Base-by-base conservation (phyloP, 1,284 basidiomycete genomes). In the Ganoderma lucidum region DNA sequence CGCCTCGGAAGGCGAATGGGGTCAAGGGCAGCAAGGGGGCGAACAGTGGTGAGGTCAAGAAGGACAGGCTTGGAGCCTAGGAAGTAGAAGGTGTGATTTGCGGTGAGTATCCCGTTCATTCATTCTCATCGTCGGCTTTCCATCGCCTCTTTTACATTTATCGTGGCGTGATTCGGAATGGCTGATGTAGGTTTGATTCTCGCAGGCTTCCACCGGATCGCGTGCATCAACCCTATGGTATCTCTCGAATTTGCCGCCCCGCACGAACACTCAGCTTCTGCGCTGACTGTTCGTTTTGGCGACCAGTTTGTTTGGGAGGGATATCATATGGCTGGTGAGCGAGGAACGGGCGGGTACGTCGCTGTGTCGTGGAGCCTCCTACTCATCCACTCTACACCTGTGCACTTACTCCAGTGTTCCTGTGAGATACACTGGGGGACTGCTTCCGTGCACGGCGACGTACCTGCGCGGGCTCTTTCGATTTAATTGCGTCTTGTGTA, bases 1-100 rank as follows among this genome's bases (percentile, higher is more conserved):
- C 71, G 2, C 71, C 71, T n/a, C 69, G 71, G 10, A 63, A 44
- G 45, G 66, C 68, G 64, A 12, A 3, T 10, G 12, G 48, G 32
- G 23, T 12, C 17, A 59, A 66, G 30, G 39, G 39, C 5, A 41
- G 12, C 39, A 41, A 41, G 39, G 30, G 48, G 3, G 48, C n/a
- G 3, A 41, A 64, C 37, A 63, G 39, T 32, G 6, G 23, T 32
- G 42, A 53, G 59, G 39, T 30, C 39, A 41, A 39, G 37, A 61
- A 42, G 39, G 59, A 30, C 39, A 12, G 44, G 35, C 23, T 3
- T n/a, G 59, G 44, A 39, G 23, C 10, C 8, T 61, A 44, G 28
- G 41, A 39, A 6, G 19, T 10, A 19, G 14, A 12, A 10, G 59
- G 35, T 42, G 64, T 62, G 62, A 63, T 69, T 66, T 62, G 59